Conservation (phyloP, 352 stramenopile species). For the Globisporangium parvum region DNA sequence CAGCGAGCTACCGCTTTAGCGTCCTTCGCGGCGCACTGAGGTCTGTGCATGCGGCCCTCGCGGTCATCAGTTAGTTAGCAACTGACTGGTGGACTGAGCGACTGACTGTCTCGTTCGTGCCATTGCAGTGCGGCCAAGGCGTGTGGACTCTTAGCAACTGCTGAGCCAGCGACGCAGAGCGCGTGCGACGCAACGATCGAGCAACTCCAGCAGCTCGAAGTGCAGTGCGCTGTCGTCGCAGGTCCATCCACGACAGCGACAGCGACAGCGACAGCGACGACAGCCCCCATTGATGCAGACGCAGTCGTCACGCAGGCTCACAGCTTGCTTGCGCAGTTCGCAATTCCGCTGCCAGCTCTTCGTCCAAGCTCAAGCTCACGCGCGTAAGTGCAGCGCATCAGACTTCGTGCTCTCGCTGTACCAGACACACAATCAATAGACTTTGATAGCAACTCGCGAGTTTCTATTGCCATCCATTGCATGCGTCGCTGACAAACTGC, state of each 20-base stretch:
- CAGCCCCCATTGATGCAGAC: background rate
- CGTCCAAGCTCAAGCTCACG: no score
- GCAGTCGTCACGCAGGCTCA: background rate
- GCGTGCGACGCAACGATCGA: background rate
- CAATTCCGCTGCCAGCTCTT: background rate
- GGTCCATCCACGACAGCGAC: background rate
- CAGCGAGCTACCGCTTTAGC: constrained; percentile 34
- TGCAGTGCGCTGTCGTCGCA: constrained; percentile 6
- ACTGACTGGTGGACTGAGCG: no score
- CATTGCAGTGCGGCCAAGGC: constrained; percentile 5
- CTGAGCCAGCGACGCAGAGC: background rate
- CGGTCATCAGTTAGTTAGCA: background rate
- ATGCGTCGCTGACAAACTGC: background rate
- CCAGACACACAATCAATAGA: background rate
- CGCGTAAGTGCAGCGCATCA: background rate
- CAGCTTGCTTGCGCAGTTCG: constrained; percentile 5
- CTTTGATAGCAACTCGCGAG: background rate
- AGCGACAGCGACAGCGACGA: background rate
- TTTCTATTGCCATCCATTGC: background rate
- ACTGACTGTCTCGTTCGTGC: no score
- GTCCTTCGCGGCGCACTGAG: constrained; percentile 44
- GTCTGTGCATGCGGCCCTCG: constrained; percentile 7
- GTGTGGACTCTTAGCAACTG: constrained; percentile 1
- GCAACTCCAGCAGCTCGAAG: constrained; percentile 5
- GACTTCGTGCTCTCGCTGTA: background rate